Percentiles rank a stretch among this genome's conserved stretches.
Conservation (phyloP, 306 rosid genomes). For the Cicer judaicum region DNA sequence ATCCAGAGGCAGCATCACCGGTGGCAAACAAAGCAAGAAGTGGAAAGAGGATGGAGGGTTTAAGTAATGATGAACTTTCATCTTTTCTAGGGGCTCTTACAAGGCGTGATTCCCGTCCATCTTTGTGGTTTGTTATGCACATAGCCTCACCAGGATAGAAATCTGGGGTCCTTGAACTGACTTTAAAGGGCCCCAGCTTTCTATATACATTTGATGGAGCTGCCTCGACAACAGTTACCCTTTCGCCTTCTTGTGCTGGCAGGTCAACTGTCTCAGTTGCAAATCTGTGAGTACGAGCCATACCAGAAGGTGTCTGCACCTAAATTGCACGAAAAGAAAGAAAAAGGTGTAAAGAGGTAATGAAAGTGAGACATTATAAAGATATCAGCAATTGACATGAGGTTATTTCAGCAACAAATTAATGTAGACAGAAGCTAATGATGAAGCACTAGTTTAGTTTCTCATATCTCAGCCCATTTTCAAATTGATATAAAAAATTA, state of each 20-base stretch:
- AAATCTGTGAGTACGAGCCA: constrained; percentile 92
- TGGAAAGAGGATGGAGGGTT: constrained; percentile 77
- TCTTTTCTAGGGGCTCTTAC: constrained; percentile 83
- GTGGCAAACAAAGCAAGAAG: constrained; percentile 77
- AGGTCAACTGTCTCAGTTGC: constrained; percentile 93
- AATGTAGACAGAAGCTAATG: not conserved
- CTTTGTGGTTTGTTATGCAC: constrained; percentile 90
- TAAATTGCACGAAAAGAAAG: constrained; percentile 46
- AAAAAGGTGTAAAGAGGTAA: constrained; percentile 23
- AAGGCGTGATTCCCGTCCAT: constrained; percentile 89
- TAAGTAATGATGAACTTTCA: constrained; percentile 59
- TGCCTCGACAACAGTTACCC: constrained; percentile 89
- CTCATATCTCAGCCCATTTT: constrained; percentile 14
- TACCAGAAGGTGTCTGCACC: constrained; percentile 92
- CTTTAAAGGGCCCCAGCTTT: constrained; percentile 80
- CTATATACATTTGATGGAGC: constrained; percentile 82
- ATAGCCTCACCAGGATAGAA: constrained; percentile 86
- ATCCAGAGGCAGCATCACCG: constrained; percentile 91
- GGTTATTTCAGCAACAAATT: constrained; percentile 25
- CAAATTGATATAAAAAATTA: constrained; percentile 9
- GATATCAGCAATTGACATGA: constrained; percentile 28
- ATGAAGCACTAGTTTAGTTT: constrained; percentile 26
- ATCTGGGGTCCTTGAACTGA: constrained; percentile 81
- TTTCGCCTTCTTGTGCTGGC: constrained; percentile 93
- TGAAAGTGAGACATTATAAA: constrained; percentile 9